Base-by-base conservation (phyloP, 2,329 filamentous ascomycete genomes). In the Pyricularia grisea region DNA sequence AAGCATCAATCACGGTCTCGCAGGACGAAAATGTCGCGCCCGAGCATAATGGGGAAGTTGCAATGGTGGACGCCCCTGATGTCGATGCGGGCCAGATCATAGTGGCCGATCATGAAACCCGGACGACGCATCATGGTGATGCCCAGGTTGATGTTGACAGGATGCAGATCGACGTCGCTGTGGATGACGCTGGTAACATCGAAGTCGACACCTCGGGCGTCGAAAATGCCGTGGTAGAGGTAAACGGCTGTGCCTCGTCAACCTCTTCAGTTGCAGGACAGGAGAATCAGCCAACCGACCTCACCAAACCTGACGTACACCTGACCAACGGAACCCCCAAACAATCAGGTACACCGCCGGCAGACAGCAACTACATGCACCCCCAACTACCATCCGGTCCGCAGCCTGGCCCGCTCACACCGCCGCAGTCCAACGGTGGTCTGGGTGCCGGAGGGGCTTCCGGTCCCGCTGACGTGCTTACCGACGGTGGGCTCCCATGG, bases 401-500 rank as follows among this genome's bases (percentile, higher is more conserved):
- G 27, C 77, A 78, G 55, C 73, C 66, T 50, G 81, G 79, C 0
- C 89, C 89, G 3, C 86, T 89, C 12, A 92, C 90, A 2, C 89
- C 90, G 30, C 89, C 90, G 1, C 85, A 88, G 68, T 91, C 87
- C 0, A 88, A 87, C 71, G 85, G 85, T 64, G 87, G 85, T 71
- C 79, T 86, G 17, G 78, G 77, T n/a, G 65, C 28, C n/a, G 64
- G 27, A 23, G 60, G 27, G 3, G 31, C 14, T 60, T 79, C 80
- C 69, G 84, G 85, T 64, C 77, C 83, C 2, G 72, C 75, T 4
- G 86, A 88, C 50, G 81, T 85, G 14, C 81, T 93, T 64, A 85
- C 85, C 2, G 84, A 90, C 66, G 94, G 94, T 70, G 94, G 94
- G 42, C 83, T 97, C 14, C 88, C 92, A 9, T 97, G 93, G 93